Percentiles rank a stretch among this genome's conserved stretches.
These are phyloP conservation scores for Termitomyces sp. DNA, from an alignment of 768 basidiomycete genomes.

Conservation along the genomic window DNA sequence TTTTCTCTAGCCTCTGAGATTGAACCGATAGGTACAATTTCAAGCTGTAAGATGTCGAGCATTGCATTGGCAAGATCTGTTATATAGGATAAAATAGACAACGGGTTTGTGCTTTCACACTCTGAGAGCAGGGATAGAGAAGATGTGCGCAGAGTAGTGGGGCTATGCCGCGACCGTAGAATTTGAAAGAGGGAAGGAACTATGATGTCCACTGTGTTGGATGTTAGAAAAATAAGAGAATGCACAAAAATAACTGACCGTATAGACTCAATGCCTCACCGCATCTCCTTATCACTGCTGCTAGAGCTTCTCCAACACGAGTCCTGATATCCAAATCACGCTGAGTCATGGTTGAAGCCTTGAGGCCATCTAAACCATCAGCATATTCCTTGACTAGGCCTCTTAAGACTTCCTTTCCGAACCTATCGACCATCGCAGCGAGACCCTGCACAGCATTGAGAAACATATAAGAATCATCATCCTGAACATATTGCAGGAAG, in stretches of 20 bases:
- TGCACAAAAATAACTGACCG: constrained; percentile 37
- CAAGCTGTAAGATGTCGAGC: constrained; percentile 72
- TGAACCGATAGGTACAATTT: constrained; percentile 33
- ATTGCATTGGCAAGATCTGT: constrained; percentile 59
- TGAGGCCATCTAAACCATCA: constrained; percentile 43
- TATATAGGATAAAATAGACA: constrained; percentile 59
- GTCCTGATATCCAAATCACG: constrained; percentile 70
- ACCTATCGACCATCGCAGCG: constrained; percentile 74
- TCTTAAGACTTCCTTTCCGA: constrained; percentile 67
- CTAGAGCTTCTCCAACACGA: constrained; percentile 82
- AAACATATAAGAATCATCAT: constrained; percentile 95
- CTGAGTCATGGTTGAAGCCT: constrained; percentile 37
- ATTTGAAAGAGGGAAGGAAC: constrained; percentile 67
- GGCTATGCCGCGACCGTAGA: constrained; percentile 53
- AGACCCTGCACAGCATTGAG: constrained; percentile 90
- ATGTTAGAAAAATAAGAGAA: not conserved
- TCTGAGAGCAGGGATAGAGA: constrained; percentile 62
- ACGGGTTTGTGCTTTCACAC: constrained; percentile 57
- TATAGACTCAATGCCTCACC: constrained; percentile 65
- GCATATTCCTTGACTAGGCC: constrained; percentile 65
- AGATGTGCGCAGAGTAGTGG: constrained; percentile 66
- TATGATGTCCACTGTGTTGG: constrained; percentile 52
- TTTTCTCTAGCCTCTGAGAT: constrained; percentile 16
- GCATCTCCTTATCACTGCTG: constrained; percentile 66
- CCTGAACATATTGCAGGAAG: constrained; percentile 79